Evolutionary conservation across 176 grass and related monocot genomes (phyloP).

Genomic region (Triticum dicoccoides): DNA sequence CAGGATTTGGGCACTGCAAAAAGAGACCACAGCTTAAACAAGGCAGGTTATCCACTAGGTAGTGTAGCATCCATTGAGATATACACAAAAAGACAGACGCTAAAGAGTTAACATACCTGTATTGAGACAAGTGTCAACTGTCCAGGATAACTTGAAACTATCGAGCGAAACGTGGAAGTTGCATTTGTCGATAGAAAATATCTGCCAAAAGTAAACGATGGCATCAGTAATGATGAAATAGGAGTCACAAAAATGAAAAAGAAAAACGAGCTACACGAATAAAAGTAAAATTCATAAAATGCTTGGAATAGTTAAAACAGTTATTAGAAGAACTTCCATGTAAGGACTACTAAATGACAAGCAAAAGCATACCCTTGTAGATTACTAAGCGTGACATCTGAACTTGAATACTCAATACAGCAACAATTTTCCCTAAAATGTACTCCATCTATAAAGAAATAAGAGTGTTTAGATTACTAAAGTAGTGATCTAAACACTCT

Average conservation of each 20-base stretch:
- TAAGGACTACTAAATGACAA: background rate
- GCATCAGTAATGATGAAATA: constrained; percentile 30
- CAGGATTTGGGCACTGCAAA: constrained; percentile 84
- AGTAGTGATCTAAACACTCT: no score
- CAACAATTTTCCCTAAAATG: background rate
- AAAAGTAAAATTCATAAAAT: background rate
- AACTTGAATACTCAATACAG: background rate
- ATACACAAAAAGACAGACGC: background rate
- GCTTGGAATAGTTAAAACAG: background rate
- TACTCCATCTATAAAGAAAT: background rate
- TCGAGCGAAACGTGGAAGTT: constrained; percentile 81
- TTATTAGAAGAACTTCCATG: background rate
- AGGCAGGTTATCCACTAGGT: background rate
- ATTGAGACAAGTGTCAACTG: constrained; percentile 62
- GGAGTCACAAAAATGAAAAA: constrained; percentile 8
- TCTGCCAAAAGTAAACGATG: constrained; percentile 33
- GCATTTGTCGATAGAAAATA: constrained; percentile 92
- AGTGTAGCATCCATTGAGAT: background rate
- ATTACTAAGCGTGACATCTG: background rate
- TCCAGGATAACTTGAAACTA: constrained; percentile 89
- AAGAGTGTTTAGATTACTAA: no score
- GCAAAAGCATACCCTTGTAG: background rate
- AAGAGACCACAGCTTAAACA: background rate
- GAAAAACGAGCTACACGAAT: background rate
- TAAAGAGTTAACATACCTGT: constrained; percentile 57